Percentiles rank a stretch among this genome's conserved stretches.
phyloP scores from a whole-genome alignment of 2,329 filamentous ascomycete species.

The Colletotrichum sp. region DNA sequence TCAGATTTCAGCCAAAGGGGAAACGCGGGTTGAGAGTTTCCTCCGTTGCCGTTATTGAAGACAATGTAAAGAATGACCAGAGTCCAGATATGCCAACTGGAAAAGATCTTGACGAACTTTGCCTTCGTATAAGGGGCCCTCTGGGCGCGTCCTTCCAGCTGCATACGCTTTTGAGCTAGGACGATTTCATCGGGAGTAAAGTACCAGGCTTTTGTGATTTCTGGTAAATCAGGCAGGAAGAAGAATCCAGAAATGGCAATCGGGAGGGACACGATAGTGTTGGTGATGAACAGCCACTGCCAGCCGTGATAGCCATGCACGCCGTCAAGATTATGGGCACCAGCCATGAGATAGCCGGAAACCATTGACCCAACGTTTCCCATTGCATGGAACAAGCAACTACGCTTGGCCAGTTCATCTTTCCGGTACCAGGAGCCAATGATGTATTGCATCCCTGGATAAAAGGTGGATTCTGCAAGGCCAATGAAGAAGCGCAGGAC shows the following conservation, averaged over 20 bases:
- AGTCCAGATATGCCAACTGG: slow-evolving; percentile 47
- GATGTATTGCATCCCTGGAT: slow-evolving; percentile 46
- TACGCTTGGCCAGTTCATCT: slow-evolving; percentile 54
- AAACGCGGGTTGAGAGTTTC: slow-evolving; percentile 36
- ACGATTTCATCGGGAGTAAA: slow-evolving; percentile 26
- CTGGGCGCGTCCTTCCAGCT: slow-evolving; percentile 48
- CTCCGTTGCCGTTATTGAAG: slow-evolving; percentile 55
- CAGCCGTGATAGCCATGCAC: slow-evolving; percentile 54
- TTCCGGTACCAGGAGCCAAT: slow-evolving; percentile 50
- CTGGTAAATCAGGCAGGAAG: slow-evolving; percentile 54
- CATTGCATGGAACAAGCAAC: slow-evolving; percentile 52
- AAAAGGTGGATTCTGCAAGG: slow-evolving; percentile 43
- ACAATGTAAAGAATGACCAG: slow-evolving; percentile 41
- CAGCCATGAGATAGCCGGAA: slow-evolving; percentile 61
- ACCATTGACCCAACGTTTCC: slow-evolving; percentile 61
- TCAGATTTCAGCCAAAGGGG: slow-evolving; percentile 45
- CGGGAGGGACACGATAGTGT: slow-evolving; percentile 58
- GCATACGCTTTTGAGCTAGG: slow-evolving; percentile 30
- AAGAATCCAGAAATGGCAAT: slow-evolving; percentile 57
- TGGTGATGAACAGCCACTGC: slow-evolving; percentile 64
- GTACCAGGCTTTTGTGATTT: slow-evolving; percentile 38
- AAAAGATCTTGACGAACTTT: slow-evolving; percentile 66
- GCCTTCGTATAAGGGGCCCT: slow-evolving; percentile 40
- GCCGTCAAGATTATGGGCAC: slow-evolving; percentile 57
- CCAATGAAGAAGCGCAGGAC: slow-evolving; percentile 48